Evolutionary conservation across 306 rosid species (phyloP).

Genomic region (Rosa lucieae): DNA sequence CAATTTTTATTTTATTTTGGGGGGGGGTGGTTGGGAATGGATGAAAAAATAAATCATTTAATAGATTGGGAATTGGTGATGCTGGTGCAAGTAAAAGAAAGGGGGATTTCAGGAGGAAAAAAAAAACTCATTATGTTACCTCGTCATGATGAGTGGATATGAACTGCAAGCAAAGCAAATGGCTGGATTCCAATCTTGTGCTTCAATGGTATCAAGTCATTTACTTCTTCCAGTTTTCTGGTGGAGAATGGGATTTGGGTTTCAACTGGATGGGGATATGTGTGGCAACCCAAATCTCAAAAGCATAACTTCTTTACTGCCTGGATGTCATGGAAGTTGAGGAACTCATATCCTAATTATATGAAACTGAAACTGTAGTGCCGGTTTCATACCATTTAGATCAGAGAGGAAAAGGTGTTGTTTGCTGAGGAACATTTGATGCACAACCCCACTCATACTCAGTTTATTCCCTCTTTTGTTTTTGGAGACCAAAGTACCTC

Average conservation of each 20-base stretch:
- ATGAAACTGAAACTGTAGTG: not conserved
- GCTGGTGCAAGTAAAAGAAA: not conserved
- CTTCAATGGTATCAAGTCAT: not conserved
- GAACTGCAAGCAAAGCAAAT: not conserved
- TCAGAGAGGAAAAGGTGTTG: not conserved
- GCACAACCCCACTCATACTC: not conserved
- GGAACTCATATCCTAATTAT: not conserved
- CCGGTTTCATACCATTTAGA: not conserved
- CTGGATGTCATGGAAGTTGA: not conserved
- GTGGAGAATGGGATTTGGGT: not conserved
- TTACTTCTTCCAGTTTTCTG: not conserved
- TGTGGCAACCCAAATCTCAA: not conserved
- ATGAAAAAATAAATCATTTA: not conserved
- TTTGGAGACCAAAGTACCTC: too few species aligned
- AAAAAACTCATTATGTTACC: not conserved
- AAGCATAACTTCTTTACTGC: not conserved
- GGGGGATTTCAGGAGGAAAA: not conserved
- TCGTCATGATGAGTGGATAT: not conserved
- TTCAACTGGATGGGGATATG: not conserved
- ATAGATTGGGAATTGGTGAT: not conserved
- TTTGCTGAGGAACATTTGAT: too few species aligned
- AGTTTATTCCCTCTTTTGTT: not conserved
- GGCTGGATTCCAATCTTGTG: not conserved
- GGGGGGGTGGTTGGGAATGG: not conserved
- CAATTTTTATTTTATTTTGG: too few species aligned